Conservation (phyloP, 495 filamentous ascomycete species). For the Corynascus novoguineensis region DNA sequence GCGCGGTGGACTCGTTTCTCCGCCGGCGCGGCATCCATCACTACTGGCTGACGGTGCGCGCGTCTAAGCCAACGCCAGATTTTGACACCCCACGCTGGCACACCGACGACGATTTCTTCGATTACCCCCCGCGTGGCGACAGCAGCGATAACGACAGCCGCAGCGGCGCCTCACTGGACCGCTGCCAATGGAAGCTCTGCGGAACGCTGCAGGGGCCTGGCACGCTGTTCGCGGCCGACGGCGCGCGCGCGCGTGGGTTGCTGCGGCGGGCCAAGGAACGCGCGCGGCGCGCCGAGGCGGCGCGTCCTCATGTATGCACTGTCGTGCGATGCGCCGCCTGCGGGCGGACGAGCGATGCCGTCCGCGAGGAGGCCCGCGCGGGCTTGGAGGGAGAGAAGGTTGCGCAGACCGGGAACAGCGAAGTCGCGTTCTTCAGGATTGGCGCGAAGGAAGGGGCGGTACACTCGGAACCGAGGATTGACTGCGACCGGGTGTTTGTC, state of each 20-base stretch:
- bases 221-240: conserved; percentile 27
- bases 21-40: conserved; percentile 19
- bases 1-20: conserved; percentile 25
- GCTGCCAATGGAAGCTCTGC: conserved; percentile 31
- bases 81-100: conserved; percentile 34
- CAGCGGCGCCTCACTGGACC: too few relatives aligned
- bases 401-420: conserved; percentile 28
- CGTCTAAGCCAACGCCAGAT: conserved; percentile 27
- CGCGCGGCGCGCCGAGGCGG: conserved; percentile 19
- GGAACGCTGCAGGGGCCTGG: conserved; percentile 30
- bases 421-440: conserved; percentile 30
- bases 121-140: conserved; percentile 9
- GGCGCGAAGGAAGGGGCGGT: conserved; percentile 29
- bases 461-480: conserved; percentile 32
- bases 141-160: too few relatives aligned
- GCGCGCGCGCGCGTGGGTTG: conserved; percentile 3
- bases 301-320: conserved; percentile 23
- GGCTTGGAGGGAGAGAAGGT: conserved; percentile 23
- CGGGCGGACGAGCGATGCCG: conserved; percentile 25
- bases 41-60: conserved; percentile 35
- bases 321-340: conserved; percentile 29
- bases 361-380: conserved; percentile 20
- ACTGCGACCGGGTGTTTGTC: conserved; percentile 30
- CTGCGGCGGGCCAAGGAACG: conserved; percentile 14
- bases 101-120: conserved; percentile 35